Evolutionary conservation across 2,329 filamentous ascomycete genomes (phyloP).

Genomic region (Botrytis sinoallii): DNA sequence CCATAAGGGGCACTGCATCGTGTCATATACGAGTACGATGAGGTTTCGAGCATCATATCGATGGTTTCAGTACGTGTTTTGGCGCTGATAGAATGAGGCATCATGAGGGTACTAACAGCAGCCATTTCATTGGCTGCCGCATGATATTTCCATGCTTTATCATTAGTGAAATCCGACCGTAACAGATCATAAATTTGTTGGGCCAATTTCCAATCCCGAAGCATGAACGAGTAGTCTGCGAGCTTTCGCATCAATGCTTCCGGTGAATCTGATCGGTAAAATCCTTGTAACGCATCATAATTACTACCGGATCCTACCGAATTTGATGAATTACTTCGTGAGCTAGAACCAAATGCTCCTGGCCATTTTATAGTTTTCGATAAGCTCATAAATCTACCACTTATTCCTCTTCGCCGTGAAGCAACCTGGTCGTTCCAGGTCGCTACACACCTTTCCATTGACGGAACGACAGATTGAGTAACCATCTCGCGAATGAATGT

Average conservation of each 20-base stretch:
- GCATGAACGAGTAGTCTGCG: conserved; percentile 94
- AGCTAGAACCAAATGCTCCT: conserved; percentile 68
- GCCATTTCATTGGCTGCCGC: conserved; percentile 95
- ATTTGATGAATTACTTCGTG: conserved; percentile 30
- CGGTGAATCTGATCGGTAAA: conserved; percentile 77
- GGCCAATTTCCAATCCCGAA: conserved; percentile 91
- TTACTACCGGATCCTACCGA: conserved; percentile 57
- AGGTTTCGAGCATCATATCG: conserved; percentile 83
- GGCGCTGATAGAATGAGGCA: conserved; percentile 66
- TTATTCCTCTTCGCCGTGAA: conserved; percentile 81
- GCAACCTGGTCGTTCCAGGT: conserved; percentile 98
- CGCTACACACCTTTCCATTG: conserved; percentile 89
- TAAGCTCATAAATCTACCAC: conserved; percentile 89
- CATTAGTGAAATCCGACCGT: conserved; percentile 83
- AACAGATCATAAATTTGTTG: conserved; percentile 90
- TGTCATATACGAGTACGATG: conserved; percentile 88
- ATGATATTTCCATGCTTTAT: conserved; percentile 96
- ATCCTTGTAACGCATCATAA: conserved; percentile 75
- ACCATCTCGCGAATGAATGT: conserved; percentile 93
- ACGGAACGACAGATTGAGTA: conserved; percentile 88
- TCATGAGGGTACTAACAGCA: conserved; percentile 76
- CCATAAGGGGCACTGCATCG: conserved; percentile 77
- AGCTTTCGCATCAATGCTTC: conserved; percentile 92
- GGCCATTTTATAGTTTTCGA: conserved; percentile 70
- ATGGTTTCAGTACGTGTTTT: conserved; percentile 78